Evolutionary conservation across 2,329 filamentous ascomycete genomes (phyloP).

Genomic region (Colletotrichum trifolii): DNA sequence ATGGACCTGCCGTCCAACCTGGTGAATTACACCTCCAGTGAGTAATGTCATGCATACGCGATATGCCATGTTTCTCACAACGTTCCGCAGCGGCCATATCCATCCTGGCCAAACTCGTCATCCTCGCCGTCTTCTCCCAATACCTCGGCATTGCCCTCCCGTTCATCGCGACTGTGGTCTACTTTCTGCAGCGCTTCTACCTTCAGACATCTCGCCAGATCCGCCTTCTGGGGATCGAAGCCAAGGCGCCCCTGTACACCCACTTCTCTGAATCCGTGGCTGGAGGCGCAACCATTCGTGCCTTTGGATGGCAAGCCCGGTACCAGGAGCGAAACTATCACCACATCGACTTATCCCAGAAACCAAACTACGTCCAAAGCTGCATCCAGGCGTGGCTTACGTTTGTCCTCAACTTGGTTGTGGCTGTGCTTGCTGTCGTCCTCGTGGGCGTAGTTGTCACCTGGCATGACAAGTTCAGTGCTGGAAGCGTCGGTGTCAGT

Average conservation of each 20-base stretch:
- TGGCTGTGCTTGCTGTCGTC: conserved; percentile 3
- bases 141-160: conserved; percentile 42
- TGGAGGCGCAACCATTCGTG: conserved; percentile 46
- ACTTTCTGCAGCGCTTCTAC: conserved; percentile 40
- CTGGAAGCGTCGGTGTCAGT: conserved; percentile 1
- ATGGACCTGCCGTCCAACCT: conserved; percentile 17
- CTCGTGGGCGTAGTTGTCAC: conserved; percentile 1
- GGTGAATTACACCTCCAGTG: conserved; percentile 26
- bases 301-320: conserved; percentile 45
- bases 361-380: conserved; percentile 63
- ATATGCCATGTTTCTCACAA: not conserved
- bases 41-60: not conserved
- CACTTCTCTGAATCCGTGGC: conserved; percentile 43
- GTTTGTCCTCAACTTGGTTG: conserved; percentile 53
- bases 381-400: conserved; percentile 65
- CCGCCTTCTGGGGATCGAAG: conserved; percentile 45
- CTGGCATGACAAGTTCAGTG: conserved; percentile 9
- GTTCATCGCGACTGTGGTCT: conserved; percentile 41
- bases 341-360: conserved; percentile 55
- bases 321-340: conserved; percentile 37
- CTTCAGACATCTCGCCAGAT: conserved; percentile 47
- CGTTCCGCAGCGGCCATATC: not conserved
- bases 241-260: conserved; percentile 44
- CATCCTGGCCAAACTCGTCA: conserved; percentile 2
- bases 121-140: conserved; percentile 3